These are phyloP conservation scores for Fusarium sp. DNA, from an alignment of 2,329 filamentous ascomycete genomes.

Conservation along the genomic window DNA sequence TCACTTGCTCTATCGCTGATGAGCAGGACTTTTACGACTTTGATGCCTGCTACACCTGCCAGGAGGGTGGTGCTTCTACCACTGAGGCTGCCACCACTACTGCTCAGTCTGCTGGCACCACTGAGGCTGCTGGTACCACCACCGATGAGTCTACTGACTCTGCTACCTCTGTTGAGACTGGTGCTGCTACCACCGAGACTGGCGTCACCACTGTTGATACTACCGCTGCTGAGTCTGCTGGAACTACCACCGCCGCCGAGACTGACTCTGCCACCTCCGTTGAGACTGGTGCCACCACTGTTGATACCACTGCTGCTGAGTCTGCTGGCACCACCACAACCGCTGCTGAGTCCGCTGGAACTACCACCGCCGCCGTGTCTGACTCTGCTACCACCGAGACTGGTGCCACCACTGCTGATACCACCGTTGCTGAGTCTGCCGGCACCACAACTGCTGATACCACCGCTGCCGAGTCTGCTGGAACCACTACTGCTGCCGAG, in stretches of 20 bases:
- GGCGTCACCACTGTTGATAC: neutral
- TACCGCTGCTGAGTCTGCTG: neutral
- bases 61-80: constrained; percentile 8
- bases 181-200: neutral
- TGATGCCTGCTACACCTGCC: constrained; percentile 9
- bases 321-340: neutral
- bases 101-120: neutral
- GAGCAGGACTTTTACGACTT: neutral
- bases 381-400: neutral
- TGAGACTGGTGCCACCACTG: neutral
- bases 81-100: constrained; percentile 2
- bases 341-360: neutral
- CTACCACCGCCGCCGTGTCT: neutral
- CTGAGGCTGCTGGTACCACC: neutral
- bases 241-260: no score
- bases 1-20: rapidly evolving
- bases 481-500: constrained; percentile 6
- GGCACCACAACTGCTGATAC: constrained; percentile 1
- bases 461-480: constrained; percentile 2
- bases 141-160: no score
- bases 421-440: neutral
- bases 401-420: neutral
- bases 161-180: no score
- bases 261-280: neutral
- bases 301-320: neutral